Conservation (phyloP, 2,329 filamentous ascomycete species). For the Sarocladiaceae sp. region DNA sequence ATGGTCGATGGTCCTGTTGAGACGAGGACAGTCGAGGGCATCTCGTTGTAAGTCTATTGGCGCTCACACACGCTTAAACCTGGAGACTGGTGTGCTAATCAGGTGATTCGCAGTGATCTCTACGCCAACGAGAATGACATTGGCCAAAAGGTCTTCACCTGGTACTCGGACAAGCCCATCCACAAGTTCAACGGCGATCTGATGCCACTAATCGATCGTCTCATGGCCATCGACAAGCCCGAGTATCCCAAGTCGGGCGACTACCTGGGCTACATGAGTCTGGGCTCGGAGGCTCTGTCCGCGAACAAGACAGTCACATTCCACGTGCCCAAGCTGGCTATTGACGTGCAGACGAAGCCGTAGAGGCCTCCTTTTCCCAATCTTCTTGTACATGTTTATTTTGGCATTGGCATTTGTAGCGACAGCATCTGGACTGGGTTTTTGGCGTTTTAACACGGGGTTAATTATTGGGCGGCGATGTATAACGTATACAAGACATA, state of each 20-base stretch:
- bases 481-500: no score
- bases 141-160: conserved; percentile 43
- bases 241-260: conserved; percentile 32
- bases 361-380: no score
- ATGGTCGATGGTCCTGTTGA: conserved; percentile 22
- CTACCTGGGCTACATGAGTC: conserved; percentile 45
- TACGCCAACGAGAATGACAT: conserved; percentile 33
- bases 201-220: conserved; percentile 34
- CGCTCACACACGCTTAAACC: background rate
- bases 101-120: conserved; percentile 26
- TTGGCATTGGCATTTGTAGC: no score
- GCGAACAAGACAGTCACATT: conserved; percentile 41
- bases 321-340: conserved; percentile 30
- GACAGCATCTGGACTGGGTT: no score
- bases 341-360: conserved; percentile 25
- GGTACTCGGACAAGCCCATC: conserved; percentile 31
- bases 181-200: conserved; percentile 41
- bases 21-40: conserved; percentile 32
- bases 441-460: no score
- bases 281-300: conserved; percentile 45
- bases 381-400: no score
- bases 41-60: conserved; percentile 31
- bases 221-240: conserved; percentile 25
- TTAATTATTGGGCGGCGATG: no score
- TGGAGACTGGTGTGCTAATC: conserved; percentile 11